Evolutionary conservation across 352 stramenopile genomes (phyloP).

Genomic region (Pythium myriotylum): DNA sequence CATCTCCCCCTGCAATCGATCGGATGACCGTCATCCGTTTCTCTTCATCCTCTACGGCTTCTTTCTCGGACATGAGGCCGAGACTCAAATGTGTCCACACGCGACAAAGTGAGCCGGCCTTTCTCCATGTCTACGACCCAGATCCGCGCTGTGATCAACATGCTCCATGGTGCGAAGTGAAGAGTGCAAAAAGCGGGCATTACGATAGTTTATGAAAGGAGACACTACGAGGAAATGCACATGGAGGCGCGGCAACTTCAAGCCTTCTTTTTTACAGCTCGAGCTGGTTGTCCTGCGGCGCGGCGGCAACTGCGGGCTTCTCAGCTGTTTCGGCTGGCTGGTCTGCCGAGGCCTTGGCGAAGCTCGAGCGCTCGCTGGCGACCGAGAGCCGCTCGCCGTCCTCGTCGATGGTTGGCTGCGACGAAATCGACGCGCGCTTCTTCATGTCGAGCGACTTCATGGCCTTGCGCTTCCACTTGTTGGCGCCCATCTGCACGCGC

Average conservation of each 20-base stretch:
- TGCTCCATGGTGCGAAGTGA: too few species aligned
- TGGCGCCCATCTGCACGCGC: conserved; percentile 76
- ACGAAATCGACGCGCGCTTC: conserved; percentile 20
- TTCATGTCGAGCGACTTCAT: conserved; percentile 53
- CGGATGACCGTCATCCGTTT: too few species aligned
- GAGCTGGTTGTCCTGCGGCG: conserved; percentile 23
- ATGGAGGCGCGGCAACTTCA: too few species aligned
- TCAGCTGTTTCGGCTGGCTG: not conserved
- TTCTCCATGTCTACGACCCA: too few species aligned
- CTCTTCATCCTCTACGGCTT: too few species aligned
- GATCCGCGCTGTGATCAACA: too few species aligned
- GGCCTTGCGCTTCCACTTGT: conserved; percentile 78
- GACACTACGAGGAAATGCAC: not conserved
- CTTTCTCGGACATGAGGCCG: too few species aligned
- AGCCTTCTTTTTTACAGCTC: conserved; percentile 27
- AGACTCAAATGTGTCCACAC: too few species aligned
- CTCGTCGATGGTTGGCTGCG: conserved; percentile 21
- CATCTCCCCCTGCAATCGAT: too few species aligned
- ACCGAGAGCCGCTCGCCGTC: conserved; percentile 14
- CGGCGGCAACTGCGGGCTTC: not conserved
- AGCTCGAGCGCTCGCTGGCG: conserved; percentile 19
- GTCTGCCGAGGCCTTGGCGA: conserved; percentile 6
- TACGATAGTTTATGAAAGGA: too few species aligned
- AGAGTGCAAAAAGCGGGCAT: too few species aligned
- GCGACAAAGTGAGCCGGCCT: too few species aligned